phyloP scores from a whole-genome alignment of 441 rosid genomes.

The Bocquillonia castaneifolia region DNA sequence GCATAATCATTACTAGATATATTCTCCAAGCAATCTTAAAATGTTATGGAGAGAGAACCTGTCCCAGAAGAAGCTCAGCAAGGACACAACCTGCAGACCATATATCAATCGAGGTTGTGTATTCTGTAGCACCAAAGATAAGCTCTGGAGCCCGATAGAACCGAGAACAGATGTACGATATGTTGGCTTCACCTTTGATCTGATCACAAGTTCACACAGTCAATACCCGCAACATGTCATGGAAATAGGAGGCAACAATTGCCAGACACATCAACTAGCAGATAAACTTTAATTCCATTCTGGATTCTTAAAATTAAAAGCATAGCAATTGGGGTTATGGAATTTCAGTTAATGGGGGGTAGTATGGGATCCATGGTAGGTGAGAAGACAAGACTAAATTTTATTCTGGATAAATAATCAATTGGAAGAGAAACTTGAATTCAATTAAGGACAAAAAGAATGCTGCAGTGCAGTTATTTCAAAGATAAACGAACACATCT shows the following conservation, averaged over 20 bases:
- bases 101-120: constrained; percentile 93
- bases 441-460: no score
- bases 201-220: constrained; percentile 29
- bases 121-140: constrained; percentile 98
- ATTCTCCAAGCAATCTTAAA: neutral
- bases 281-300: neutral
- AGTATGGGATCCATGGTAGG: no score
- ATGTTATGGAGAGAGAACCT: constrained; percentile 34
- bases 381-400: no score
- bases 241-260: neutral
- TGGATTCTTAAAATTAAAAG: no score
- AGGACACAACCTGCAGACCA: constrained; percentile 99
- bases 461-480: no score
- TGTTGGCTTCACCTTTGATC: constrained; percentile 90
- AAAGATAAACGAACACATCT: no score
- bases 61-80: constrained; percentile 97
- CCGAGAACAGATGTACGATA: constrained; percentile 91
- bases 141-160: constrained; percentile 98
- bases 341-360: no score
- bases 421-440: no score
- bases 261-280: neutral
- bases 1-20: neutral
- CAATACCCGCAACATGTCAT: constrained; percentile 17
- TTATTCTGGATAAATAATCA: no score
- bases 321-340: no score